A percentile compares a stretch with the other conserved stretches of the same genome.
Evolutionary conservation across 83 land plant species (phyloP).

Genomic region (Picea abies): DNA sequence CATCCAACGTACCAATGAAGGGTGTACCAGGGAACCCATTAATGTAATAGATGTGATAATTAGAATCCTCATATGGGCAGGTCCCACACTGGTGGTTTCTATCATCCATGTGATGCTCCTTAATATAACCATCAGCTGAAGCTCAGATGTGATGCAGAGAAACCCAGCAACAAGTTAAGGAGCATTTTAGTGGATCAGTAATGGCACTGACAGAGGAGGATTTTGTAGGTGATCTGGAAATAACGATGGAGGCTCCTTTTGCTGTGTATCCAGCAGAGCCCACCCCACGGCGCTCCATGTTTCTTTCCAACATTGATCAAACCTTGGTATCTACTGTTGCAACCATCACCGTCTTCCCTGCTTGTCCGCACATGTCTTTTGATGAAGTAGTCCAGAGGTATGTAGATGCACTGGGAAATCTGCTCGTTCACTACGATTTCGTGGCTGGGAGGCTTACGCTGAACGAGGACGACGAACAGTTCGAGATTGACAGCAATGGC

Average conservation of each 20-base stretch:
- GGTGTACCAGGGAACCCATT: too few species aligned
- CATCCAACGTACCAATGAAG: too few species aligned
- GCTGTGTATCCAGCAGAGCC: not conserved
- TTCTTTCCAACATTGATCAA: constrained; percentile 22
- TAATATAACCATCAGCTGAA: too few species aligned
- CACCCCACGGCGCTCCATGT: not conserved
- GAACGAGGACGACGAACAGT: constrained; percentile 19
- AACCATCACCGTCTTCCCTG: constrained; percentile 19
- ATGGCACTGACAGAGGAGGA: not conserved
- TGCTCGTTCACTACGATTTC: constrained; percentile 42
- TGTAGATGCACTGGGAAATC: constrained; percentile 8
- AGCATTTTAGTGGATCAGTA: too few species aligned
- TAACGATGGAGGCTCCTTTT: constrained; percentile 14
- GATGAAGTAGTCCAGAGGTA: constrained; percentile 17
- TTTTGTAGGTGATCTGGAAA: not conserved
- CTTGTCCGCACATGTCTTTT: constrained; percentile 18
- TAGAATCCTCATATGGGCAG: too few species aligned
- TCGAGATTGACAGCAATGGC: constrained; percentile 44
- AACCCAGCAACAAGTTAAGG: too few species aligned
- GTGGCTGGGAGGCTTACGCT: constrained; percentile 38
- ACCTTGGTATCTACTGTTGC: constrained; percentile 16
- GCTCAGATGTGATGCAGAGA: too few species aligned
- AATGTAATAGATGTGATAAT: too few species aligned
- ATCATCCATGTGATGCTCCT: too few species aligned
- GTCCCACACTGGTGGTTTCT: too few species aligned